These are phyloP conservation scores for Drosera spatulata DNA, from an alignment of 179 eudicot genomes.

Conservation along the genomic window DNA sequence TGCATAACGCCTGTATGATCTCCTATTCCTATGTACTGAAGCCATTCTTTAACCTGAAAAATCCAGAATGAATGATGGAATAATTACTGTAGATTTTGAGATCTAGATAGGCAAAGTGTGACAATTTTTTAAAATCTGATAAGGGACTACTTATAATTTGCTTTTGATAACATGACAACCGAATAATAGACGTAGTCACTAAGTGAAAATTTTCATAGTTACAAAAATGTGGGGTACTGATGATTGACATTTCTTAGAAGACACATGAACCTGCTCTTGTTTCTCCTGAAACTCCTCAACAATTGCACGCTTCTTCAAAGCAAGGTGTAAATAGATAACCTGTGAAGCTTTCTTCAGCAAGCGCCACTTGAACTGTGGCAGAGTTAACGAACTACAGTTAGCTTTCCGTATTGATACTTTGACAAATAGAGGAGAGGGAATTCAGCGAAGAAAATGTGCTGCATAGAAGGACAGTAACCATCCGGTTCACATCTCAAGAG, in stretches of 20 bases:
- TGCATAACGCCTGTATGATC: slow-evolving; percentile 63
- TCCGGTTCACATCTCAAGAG: background rate
- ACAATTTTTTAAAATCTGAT: too few species aligned
- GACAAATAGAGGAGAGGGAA: too few species aligned
- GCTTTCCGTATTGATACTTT: background rate
- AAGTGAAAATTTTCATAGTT: too few species aligned
- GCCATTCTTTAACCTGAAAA: slow-evolving; percentile 92
- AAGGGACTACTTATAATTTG: too few species aligned
- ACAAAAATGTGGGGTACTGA: too few species aligned
- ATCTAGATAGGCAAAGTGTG: too few species aligned
- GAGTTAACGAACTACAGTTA: background rate
- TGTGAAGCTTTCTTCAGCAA: slow-evolving; percentile 91
- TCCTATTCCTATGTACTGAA: slow-evolving; percentile 76
- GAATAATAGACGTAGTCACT: too few species aligned
- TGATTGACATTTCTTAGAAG: slow-evolving; percentile 1
- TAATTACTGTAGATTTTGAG: too few species aligned
- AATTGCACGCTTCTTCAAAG: slow-evolving; percentile 79
- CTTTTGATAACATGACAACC: too few species aligned
- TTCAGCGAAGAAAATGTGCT: too few species aligned
- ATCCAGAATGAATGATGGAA: background rate
- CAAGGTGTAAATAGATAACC: slow-evolving; percentile 75
- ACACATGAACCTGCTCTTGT: slow-evolving; percentile 82
- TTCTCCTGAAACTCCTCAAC: slow-evolving; percentile 90
- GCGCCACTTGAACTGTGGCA: slow-evolving; percentile 80
- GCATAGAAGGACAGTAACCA: background rate